These are phyloP conservation scores for Gynostemma pentaphyllum DNA, from an alignment of 306 rosid species.

Conservation along the genomic window DNA sequence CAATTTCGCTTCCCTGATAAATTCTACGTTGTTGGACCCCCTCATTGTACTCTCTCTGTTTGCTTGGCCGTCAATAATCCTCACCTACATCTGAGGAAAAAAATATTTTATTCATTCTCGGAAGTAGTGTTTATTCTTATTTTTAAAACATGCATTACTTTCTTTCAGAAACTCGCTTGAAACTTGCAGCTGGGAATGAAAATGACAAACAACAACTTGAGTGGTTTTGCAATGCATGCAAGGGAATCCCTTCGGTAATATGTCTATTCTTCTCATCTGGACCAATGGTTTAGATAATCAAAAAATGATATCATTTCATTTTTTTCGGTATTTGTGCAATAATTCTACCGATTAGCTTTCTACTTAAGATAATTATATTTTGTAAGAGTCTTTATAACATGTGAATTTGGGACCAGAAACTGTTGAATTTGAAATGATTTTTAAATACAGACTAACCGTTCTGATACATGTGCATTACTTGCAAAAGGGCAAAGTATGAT, in stretches of 20 bases:
- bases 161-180: conserved; percentile 55
- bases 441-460: neutral
- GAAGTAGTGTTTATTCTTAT: conserved; percentile 1
- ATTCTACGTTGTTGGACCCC: too few relatives aligned
- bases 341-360: neutral
- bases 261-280: neutral
- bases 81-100: neutral
- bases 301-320: neutral
- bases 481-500: neutral
- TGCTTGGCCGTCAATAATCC: neutral
- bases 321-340: neutral
- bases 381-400: neutral
- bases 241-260: conserved; percentile 86
- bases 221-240: conserved; percentile 90
- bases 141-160: conserved; percentile 11
- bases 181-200: conserved; percentile 77
- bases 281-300: neutral
- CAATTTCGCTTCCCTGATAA: neutral
- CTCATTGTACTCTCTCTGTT: neutral
- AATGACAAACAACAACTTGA: conserved; percentile 65
- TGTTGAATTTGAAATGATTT: neutral
- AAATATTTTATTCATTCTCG: neutral
- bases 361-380: neutral
- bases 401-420: neutral
- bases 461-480: neutral